Percentiles rank a stretch among this genome's conserved stretches.
Conservation (phyloP, 345 rosid species). For the Euphorbia tirucalli region DNA sequence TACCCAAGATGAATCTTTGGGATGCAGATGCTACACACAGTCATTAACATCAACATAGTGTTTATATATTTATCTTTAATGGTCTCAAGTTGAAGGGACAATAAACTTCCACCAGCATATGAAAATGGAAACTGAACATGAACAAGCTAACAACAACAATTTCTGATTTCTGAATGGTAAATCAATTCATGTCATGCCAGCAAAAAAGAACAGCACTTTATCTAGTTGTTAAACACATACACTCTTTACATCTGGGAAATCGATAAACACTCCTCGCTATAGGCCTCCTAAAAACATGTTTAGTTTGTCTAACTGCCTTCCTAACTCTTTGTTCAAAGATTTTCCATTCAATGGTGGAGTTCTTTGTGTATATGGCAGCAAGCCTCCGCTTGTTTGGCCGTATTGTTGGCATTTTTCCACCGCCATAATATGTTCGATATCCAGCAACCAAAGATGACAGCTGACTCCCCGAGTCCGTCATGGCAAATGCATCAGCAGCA, state of each 20-base stretch:
- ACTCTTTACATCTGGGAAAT: conserved; percentile 79
- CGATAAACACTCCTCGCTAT: conserved; percentile 82
- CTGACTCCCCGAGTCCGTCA: conserved; percentile 98
- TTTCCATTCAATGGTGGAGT: conserved; percentile 78
- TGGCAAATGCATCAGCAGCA: conserved; percentile 83
- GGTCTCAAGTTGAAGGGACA: too few relatives aligned
- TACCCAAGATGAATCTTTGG: too few relatives aligned
- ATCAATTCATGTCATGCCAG: too few relatives aligned
- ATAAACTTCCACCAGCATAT: too few relatives aligned
- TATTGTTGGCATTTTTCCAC: conserved; percentile 90
- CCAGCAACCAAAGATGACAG: conserved; percentile 88
- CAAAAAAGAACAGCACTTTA: too few relatives aligned
- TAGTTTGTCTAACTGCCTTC: conserved; percentile 88
- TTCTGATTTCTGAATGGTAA: too few relatives aligned
- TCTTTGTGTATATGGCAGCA: conserved; percentile 65
- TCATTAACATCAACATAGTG: too few relatives aligned
- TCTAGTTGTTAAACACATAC: conserved; percentile 56
- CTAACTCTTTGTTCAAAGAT: conserved; percentile 88
- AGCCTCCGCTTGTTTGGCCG: conserved; percentile 81
- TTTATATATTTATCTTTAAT: too few relatives aligned
- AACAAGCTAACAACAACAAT: too few relatives aligned
- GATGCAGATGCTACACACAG: too few relatives aligned
- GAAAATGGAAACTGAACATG: too few relatives aligned
- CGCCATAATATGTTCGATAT: conserved; percentile 75
- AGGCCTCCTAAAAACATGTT: conserved; percentile 74